These are phyloP conservation scores for Phenoliferia sp. DNA, from an alignment of 1,284 basidiomycete genomes.

Conservation along the genomic window DNA sequence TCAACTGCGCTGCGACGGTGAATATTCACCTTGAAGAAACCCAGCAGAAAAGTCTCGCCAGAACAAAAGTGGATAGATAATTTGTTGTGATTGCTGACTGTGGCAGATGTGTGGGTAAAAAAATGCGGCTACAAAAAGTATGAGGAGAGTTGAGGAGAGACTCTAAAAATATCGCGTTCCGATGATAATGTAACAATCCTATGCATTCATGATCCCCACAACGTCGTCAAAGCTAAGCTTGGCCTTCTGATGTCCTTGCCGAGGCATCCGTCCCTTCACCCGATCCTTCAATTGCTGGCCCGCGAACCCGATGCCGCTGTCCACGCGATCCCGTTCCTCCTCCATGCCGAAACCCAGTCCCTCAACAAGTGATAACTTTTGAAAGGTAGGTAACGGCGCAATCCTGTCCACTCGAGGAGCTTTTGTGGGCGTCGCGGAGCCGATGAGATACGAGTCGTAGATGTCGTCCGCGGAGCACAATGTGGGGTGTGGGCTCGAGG, in stretches of 20 bases:
- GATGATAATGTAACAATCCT: too few species aligned
- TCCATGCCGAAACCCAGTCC: neutral
- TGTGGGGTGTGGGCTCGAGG: conserved; percentile 7
- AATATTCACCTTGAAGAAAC: too few species aligned
- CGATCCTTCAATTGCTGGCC: neutral
- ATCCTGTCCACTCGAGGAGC: neutral
- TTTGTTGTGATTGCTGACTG: too few species aligned
- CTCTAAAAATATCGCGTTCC: too few species aligned
- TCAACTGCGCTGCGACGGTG: too few species aligned
- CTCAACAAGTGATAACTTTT: neutral
- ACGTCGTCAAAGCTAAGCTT: neutral
- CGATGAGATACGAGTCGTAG: conserved; percentile 19
- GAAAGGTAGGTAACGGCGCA: neutral
- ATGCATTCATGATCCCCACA: neutral
- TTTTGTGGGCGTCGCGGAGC: neutral
- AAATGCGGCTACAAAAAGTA: too few species aligned
- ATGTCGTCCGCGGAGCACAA: conserved; percentile 1
- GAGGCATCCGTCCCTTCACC: neutral
- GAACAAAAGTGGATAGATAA: too few species aligned
- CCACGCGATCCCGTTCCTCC: neutral
- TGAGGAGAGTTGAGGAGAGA: too few species aligned
- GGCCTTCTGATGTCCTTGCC: neutral
- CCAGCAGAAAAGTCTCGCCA: too few species aligned
- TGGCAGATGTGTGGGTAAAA: too few species aligned
- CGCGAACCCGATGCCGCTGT: neutral